Conservation (phyloP, 2,329 filamentous ascomycete genomes). For the Pezicula radicicola region DNA sequence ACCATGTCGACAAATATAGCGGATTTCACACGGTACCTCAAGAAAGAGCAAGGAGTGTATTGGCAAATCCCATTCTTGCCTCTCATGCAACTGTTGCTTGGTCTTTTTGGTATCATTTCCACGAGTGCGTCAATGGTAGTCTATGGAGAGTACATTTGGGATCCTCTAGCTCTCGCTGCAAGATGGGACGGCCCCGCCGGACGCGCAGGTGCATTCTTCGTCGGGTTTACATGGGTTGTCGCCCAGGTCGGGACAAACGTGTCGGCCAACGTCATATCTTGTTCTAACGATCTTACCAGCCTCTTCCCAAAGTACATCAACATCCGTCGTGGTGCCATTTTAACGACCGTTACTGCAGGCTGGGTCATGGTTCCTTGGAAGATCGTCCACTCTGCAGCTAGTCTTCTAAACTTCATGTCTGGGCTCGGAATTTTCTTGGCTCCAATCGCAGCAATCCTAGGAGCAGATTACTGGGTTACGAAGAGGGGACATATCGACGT, state of each 20-base stretch:
- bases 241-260: constrained; percentile 36
- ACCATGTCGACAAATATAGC: constrained; percentile 24
- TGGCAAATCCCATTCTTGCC: constrained; percentile 25
- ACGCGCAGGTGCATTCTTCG: constrained; percentile 29
- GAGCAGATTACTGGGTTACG: constrained; percentile 29
- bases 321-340: constrained; percentile 41
- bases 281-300: constrained; percentile 37
- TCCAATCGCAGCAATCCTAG: constrained; percentile 34
- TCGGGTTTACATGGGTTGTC: constrained; percentile 25
- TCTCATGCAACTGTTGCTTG: constrained; percentile 21
- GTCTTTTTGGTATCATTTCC: constrained; percentile 27
- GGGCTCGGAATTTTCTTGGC: constrained; percentile 34
- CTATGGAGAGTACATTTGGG: constrained; percentile 29
- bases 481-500: constrained; percentile 31
- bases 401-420: constrained; percentile 29
- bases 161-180: constrained; percentile 21
- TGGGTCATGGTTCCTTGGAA: constrained; percentile 44
- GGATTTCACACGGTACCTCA: constrained; percentile 27
- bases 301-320: constrained; percentile 49
- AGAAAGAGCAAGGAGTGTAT: constrained; percentile 19
- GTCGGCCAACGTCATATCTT: constrained; percentile 34
- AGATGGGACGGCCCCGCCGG: constrained; percentile 22
- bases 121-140: constrained; percentile 27
- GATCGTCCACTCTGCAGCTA: constrained; percentile 33
- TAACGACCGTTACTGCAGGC: constrained; percentile 39